Conservation (phyloP, 129 eudicot genomes). For the Artemisia tridentata region DNA sequence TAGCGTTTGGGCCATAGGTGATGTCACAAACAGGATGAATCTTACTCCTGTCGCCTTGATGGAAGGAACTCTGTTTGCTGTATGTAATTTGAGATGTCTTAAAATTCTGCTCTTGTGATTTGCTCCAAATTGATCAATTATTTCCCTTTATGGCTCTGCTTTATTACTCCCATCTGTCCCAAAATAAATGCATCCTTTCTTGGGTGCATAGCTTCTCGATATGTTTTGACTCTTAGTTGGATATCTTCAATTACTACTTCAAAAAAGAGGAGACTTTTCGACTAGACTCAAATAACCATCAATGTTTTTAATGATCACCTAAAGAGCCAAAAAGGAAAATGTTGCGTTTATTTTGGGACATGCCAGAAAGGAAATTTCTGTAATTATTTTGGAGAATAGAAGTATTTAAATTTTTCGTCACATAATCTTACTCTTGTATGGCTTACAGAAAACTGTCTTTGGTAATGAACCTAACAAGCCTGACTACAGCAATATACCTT, state of each 20-base stretch:
- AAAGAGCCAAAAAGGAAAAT: not conserved
- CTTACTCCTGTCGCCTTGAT: conserved; percentile 96
- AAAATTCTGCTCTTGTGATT: not conserved
- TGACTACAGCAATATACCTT: conserved; percentile 70
- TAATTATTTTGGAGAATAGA: not conserved
- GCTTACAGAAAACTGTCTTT: conserved; percentile 79
- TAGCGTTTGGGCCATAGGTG: conserved; percentile 95
- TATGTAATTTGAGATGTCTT: conserved; percentile 33
- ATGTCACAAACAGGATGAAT: conserved; percentile 87
- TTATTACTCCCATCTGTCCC: not conserved
- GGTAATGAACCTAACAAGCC: conserved; percentile 75
- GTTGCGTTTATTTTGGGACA: not conserved
- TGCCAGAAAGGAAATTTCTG: not conserved
- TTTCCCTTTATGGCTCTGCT: not conserved
- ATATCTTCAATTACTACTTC: too few relatives aligned
- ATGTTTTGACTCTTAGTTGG: too few relatives aligned
- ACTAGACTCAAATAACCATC: not conserved
- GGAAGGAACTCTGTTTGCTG: conserved; percentile 93
- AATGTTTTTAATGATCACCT: not conserved
- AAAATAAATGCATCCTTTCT: conserved; percentile 12
- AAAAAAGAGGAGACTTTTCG: too few relatives aligned
- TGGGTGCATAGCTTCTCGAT: too few relatives aligned
- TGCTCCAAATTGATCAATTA: not conserved
- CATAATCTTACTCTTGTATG: conserved; percentile 13
- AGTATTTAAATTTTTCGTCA: not conserved